Evolutionary conservation across 768 basidiomycete species (phyloP), one percentile per base, ranked within the genome.

Genomic region (Hortiboletus flavorubellus): DNA sequence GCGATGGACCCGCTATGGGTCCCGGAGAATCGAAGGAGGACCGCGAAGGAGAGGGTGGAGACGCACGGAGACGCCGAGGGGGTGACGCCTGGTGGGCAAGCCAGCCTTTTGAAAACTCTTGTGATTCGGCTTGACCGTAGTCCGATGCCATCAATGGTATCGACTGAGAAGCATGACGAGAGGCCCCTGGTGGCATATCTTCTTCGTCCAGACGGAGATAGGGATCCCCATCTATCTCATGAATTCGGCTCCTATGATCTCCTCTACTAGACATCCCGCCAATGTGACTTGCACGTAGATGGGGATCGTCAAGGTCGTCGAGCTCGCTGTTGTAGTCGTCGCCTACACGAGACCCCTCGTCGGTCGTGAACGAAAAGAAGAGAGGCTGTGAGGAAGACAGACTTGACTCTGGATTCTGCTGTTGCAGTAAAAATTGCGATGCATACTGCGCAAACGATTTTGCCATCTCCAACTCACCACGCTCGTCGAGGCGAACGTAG

Each of bases 281-380:
- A 35, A 48, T 55, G 46, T 59, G 59, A 30, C 55, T 64, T 50
- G 75, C 64, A 56, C 78, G 75, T 31, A 91, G 75, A 73, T 90
- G 88, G 1, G 90, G 90, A 70, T 91, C 89, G 68, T 89, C 86
- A 29, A 80, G 66, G 75, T 91, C 89, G 68, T 89, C 87, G 42
- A 87, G 73, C 65, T 85, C 81, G 37, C 70, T 70, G 55, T 78
- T 74, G 59, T 74, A 69, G 57, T 74, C 69, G 65, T 76, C 72
- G 56, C 78, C 82, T 61, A 74, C 72, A 68, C 80, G 79, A 55
- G 77, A 72, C 51, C 79, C 87, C 51, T 84, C 79, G 73, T 89
- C 87, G 59, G 89, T 89, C 43, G 85, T 85, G 71, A 92, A 91
- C 18, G 90, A 92, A 78, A 89, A 93, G 78, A 93, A 93, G 70